A percentile compares a stretch with the other conserved stretches of the same genome.
phyloP scores from a whole-genome alignment of 371 early-diverging fungal species.

The Mortierella sp. region DNA sequence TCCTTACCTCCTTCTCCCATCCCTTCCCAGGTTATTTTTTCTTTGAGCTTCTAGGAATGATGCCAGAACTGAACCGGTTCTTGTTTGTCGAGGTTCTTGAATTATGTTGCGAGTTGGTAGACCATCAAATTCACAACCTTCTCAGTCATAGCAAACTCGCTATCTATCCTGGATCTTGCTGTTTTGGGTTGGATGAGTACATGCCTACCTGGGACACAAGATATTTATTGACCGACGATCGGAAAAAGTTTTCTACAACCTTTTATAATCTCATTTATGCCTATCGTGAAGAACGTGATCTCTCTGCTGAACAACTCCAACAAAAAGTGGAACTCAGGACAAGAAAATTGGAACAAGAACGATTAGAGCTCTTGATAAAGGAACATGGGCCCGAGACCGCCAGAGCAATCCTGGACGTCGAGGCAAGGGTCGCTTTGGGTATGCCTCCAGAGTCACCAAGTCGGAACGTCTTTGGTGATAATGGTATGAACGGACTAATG shows the following conservation, averaged over 20 bases:
- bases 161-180: slow-evolving; percentile 47
- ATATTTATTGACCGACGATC: slow-evolving; percentile 24
- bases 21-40: slow-evolving; percentile 28
- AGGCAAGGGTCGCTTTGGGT: slow-evolving; percentile 36
- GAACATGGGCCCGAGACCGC: slow-evolving; percentile 35
- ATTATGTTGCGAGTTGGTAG: slow-evolving; percentile 45
- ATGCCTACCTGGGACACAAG: slow-evolving; percentile 52
- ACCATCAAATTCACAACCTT: slow-evolving; percentile 32
- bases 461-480: neutral
- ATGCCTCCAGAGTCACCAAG: slow-evolving; percentile 42
- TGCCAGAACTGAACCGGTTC: slow-evolving; percentile 49
- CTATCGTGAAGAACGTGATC: slow-evolving; percentile 39
- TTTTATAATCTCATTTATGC: slow-evolving; percentile 45
- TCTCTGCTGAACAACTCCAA: slow-evolving; percentile 36
- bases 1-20: too few species aligned
- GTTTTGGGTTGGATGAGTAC: slow-evolving; percentile 46
- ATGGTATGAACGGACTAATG: neutral
- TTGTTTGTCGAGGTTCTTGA: slow-evolving; percentile 49
- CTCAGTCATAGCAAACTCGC: slow-evolving; percentile 40
- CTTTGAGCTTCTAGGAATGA: slow-evolving; percentile 37
- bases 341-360: slow-evolving; percentile 30
- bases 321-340: slow-evolving; percentile 24
- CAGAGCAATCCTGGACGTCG: slow-evolving; percentile 27
- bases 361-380: slow-evolving; percentile 20
- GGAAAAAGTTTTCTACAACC: slow-evolving; percentile 23